Evolutionary conservation across 225 moss, liverwort and hornwort species (phyloP).

Genomic region (Climacium dendroides): DNA sequence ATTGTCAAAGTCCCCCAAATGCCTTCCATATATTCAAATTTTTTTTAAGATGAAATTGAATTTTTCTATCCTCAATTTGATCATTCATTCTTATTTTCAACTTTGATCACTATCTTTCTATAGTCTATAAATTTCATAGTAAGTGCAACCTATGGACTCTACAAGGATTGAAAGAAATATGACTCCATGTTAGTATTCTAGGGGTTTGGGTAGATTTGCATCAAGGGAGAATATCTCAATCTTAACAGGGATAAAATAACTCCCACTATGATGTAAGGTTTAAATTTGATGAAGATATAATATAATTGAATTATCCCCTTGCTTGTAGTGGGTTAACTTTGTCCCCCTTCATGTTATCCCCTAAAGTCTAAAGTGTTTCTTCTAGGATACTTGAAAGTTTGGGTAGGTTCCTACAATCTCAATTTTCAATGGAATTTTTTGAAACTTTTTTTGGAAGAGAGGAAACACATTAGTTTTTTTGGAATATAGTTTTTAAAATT

Average conservation of each 20-base stretch:
- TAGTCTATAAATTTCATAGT: not conserved
- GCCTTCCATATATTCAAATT: not conserved
- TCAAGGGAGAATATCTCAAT: not conserved
- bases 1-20: accelerated
- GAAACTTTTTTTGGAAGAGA: not conserved
- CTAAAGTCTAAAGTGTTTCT: accelerated
- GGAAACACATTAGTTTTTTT: not conserved
- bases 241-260: not conserved
- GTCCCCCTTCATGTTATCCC: not conserved
- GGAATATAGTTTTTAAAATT: not conserved
- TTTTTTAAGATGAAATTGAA: not conserved
- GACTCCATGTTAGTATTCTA: not conserved
- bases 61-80: not conserved
- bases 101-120: not conserved
- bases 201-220: not conserved
- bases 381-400: not conserved
- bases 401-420: not conserved
- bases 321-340: not conserved
- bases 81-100: not conserved
- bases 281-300: not conserved
- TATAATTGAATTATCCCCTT: accelerated
- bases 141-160: not conserved
- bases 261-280: not conserved
- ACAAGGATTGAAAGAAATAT: not conserved
- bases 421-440: not conserved